Base-by-base conservation (phyloP, 495 filamentous ascomycete genomes). In the Aspergillus homomorphus region DNA sequence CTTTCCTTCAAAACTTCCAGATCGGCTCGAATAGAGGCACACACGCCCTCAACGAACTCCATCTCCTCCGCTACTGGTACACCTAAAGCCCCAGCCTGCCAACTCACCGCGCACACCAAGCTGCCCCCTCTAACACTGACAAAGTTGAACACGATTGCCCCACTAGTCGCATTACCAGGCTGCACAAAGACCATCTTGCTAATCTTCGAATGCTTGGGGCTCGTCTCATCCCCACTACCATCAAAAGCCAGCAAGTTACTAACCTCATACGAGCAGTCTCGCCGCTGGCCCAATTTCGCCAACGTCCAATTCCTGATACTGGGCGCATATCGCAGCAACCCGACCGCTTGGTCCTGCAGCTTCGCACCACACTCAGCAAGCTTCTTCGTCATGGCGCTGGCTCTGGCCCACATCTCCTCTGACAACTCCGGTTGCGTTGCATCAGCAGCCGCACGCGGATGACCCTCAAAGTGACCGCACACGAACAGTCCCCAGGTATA, bases 171-270 rank as follows among this genome's bases (percentile, higher is more conserved):
- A 58, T 73, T 68, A 0, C 49, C 64, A 22, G 70, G 70, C 53
- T 64, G 63, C n/a, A 58, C 56, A 30, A 67, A 69, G 1, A 69
- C 62, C 67, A 73, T 69, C 53, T 71, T 69, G 41, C 24, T 57
- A 14, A 66, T 64, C 26, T 55, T 62, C 42, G 53, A 69, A 30
- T 54, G 46, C 22, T 30, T 10, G 4, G 26, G 4, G 4, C 9
- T 10, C 20, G 4, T 45, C 16, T 45, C 46, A 26, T 20, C 28
- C 18, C 24, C 41, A 54, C 30, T 45, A 18, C 20, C 53, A 59
- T 65, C 56, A 53, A 68, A 68, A 19, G 54, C 63, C 61, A 65
- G 61, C 41, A 67, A 50, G 48, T 70, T 70, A 61, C 67, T 70
- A 16, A 70, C 22, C 43, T 68, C 62, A 19, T 66, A 70, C 21